A percentile compares a stretch with the other conserved stretches of the same genome.
These are phyloP conservation scores for Lipomyces kockii DNA, from an alignment of 805 yeast species.

Conservation along the genomic window DNA sequence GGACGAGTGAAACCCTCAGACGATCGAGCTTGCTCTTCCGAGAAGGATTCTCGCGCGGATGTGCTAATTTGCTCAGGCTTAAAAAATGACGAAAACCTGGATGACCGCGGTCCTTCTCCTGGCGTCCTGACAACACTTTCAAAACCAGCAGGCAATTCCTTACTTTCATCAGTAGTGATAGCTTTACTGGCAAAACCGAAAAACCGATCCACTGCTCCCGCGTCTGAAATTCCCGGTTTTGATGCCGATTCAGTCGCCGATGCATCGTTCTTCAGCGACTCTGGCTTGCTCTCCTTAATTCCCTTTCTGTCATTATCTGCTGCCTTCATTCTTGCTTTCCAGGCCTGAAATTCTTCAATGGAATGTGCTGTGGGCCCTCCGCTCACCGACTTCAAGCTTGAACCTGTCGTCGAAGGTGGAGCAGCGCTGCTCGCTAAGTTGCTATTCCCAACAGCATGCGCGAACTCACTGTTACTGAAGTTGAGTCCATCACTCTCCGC, in stretches of 20 bases:
- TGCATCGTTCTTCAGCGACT: neutral
- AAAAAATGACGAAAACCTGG: slow-evolving; percentile 37
- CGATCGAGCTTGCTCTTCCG: neutral
- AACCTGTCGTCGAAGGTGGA: neutral
- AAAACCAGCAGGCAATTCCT: slow-evolving; percentile 19
- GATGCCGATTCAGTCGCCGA: neutral
- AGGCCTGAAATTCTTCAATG: slow-evolving; percentile 43
- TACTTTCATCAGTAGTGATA: slow-evolving; percentile 24
- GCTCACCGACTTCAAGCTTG: neutral
- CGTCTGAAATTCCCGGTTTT: neutral
- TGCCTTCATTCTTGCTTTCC: slow-evolving; percentile 43
- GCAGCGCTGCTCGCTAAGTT: neutral
- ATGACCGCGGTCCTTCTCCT: slow-evolving; percentile 24
- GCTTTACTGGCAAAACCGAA: slow-evolving; percentile 21
- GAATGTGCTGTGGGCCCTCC: slow-evolving; percentile 34
- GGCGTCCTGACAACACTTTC: slow-evolving; percentile 7
- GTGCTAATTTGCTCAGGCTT: neutral
- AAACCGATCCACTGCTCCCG: slow-evolving; percentile 37
- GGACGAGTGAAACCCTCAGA: neutral
- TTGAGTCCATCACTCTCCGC: slow-evolving; percentile 18
- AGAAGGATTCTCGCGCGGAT: neutral
- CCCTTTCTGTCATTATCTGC: slow-evolving; percentile 28
- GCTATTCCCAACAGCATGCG: slow-evolving; percentile 19
- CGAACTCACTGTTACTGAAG: slow-evolving; percentile 26
- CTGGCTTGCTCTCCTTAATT: neutral